phyloP scores from a whole-genome alignment of 352 stramenopile genomes.

The Globisporangium barbulae region DNA sequence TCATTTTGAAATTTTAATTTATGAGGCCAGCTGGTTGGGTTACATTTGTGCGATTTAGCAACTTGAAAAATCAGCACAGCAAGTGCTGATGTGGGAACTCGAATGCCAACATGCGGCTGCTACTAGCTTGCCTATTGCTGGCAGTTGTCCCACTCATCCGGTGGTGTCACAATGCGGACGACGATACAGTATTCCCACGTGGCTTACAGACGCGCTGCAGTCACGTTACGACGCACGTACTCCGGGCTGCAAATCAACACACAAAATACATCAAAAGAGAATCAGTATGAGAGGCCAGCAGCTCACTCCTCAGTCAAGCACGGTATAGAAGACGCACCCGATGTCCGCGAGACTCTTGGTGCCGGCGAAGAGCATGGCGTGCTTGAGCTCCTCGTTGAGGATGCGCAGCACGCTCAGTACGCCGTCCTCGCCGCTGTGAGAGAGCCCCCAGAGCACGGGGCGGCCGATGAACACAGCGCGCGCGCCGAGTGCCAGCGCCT shows the following conservation, averaged over 20 bases:
- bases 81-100: no score
- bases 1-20: background rate
- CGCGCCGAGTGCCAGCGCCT: constrained; percentile 90
- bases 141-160: background rate
- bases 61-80: no score
- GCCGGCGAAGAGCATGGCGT: constrained; percentile 89
- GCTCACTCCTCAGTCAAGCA: background rate
- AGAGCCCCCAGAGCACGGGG: constrained; percentile 93
- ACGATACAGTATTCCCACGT: no score
- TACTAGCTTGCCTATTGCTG: background rate
- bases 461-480: constrained; percentile 94
- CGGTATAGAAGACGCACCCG: constrained; percentile 28
- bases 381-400: constrained; percentile 90
- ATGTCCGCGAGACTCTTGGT: constrained; percentile 71
- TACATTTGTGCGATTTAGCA: no score
- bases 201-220: constrained; percentile 16
- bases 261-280: background rate
- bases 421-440: constrained; percentile 85
- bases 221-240: constrained; percentile 30
- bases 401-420: constrained; percentile 89
- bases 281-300: background rate
- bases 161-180: background rate
- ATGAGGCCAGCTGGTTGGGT: no score
- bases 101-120: no score
- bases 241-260: constrained; percentile 18